Percentiles rank a stretch among this genome's conserved stretches.
Conservation (phyloP, 495 filamentous ascomycete genomes). For the Parmelia sp. region DNA sequence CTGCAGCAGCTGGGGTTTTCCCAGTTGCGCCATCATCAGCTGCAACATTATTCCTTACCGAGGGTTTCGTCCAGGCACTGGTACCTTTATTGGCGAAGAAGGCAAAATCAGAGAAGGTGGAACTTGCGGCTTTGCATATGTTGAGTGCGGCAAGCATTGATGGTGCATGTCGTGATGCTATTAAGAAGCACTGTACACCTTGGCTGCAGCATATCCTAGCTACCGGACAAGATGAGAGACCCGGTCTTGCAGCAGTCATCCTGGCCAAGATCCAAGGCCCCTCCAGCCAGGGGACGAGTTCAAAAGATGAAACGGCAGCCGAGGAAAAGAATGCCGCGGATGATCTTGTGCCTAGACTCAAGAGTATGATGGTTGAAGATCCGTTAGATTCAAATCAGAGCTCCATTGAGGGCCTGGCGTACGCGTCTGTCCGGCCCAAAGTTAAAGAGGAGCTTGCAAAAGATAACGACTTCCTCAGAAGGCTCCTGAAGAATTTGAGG, state of each 20-base stretch:
- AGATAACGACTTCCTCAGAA: conserved; percentile 58
- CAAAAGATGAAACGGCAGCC: conserved; percentile 34
- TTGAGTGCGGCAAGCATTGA: conserved; percentile 86
- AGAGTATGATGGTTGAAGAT: conserved; percentile 60
- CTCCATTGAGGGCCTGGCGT: conserved; percentile 89
- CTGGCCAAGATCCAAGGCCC: conserved; percentile 60
- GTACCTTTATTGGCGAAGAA: conserved; percentile 65
- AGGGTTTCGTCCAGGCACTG: conserved; percentile 68
- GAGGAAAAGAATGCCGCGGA: conserved; percentile 57
- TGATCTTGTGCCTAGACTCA: conserved; percentile 72
- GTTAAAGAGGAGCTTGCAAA: conserved; percentile 73
- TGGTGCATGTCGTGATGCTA: conserved; percentile 65
- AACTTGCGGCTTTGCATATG: conserved; percentile 76
- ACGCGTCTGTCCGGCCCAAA: conserved; percentile 71
- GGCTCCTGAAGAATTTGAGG: conserved; percentile 55
- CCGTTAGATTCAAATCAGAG: conserved; percentile 52
- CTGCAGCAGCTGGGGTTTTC: conserved; percentile 79
- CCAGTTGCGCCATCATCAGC: conserved; percentile 68
- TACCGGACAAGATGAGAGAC: conserved; percentile 54
- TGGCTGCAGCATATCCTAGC: conserved; percentile 78
- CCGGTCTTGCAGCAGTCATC: conserved; percentile 76
- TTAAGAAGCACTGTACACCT: conserved; percentile 69
- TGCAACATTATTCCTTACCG: conserved; percentile 70
- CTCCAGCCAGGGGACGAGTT: conserved; percentile 32
- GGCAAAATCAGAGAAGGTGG: conserved; percentile 68